These are phyloP conservation scores for Pascua guehoae DNA, from an alignment of 1,284 basidiomycete genomes.

Conservation along the genomic window DNA sequence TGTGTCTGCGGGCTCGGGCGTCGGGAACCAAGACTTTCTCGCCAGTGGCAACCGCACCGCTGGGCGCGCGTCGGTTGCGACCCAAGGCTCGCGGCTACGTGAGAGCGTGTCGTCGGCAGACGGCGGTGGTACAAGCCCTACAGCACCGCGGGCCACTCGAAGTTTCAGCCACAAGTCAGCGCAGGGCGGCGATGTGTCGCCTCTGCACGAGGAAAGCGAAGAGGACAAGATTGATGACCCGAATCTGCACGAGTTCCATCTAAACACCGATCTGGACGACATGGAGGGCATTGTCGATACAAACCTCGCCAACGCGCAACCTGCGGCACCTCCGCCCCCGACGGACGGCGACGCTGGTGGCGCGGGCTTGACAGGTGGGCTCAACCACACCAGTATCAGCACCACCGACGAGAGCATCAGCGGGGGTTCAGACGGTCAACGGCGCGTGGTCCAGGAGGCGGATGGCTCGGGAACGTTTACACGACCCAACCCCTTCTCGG, in stretches of 20 bases:
- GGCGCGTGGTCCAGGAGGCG: background rate
- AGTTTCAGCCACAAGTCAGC: conserved; percentile 4
- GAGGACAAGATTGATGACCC: conserved; percentile 6
- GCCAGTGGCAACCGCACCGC: too few relatives aligned
- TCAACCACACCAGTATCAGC: conserved; percentile 28
- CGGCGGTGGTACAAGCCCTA: background rate
- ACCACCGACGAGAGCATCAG: conserved; percentile 14
- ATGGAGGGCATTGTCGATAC: conserved; percentile 80
- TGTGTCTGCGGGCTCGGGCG: background rate
- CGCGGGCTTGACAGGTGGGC: conserved; percentile 29
- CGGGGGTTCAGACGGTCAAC: background rate
- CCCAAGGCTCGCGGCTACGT: too few relatives aligned
- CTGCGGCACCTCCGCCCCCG: background rate
- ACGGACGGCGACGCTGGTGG: background rate
- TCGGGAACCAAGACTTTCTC: background rate
- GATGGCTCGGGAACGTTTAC: conserved; percentile 2
- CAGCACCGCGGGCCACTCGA: background rate
- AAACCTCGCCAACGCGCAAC: conserved; percentile 34
- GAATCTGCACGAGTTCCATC: conserved; percentile 47
- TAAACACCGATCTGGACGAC: conserved; percentile 73
- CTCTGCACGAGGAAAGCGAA: conserved; percentile 30
- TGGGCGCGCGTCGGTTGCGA: too few relatives aligned
- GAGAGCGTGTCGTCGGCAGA: conserved; percentile 5
- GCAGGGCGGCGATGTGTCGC: conserved; percentile 23
- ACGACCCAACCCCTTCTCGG: conserved; percentile 11